Evolutionary conservation across 1,139 yeast species (phyloP).

Genomic region (Williopsis jadinii): DNA sequence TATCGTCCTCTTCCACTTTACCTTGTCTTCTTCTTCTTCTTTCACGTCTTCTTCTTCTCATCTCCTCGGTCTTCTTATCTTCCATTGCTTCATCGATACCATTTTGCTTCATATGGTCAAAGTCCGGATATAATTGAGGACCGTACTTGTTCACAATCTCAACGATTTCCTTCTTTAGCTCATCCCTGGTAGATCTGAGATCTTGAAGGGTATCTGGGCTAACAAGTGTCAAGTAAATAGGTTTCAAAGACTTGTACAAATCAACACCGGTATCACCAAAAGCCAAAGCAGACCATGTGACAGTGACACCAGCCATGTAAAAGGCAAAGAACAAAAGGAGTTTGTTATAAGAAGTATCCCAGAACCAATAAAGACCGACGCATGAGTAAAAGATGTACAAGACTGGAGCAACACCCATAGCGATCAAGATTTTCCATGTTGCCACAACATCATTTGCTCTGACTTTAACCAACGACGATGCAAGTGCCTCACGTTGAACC

Average conservation of each 20-base stretch:
- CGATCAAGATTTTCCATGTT: slow-evolving; percentile 90
- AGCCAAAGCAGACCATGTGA: slow-evolving; percentile 81
- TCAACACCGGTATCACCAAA: slow-evolving; percentile 95
- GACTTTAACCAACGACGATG: slow-evolving; percentile 84
- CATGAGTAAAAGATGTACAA: slow-evolving; percentile 75
- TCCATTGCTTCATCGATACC: slow-evolving; percentile 43
- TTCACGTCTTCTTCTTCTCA: slow-evolving; percentile 39
- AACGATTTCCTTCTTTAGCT: slow-evolving; percentile 53
- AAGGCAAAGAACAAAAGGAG: slow-evolving; percentile 24
- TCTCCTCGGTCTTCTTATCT: slow-evolving; percentile 46
- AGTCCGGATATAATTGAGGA: slow-evolving; percentile 73
- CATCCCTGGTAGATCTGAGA: slow-evolving; percentile 47
- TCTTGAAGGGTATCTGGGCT: slow-evolving; percentile 46
- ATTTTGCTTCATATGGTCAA: slow-evolving; percentile 46
- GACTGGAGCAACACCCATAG: slow-evolving; percentile 84
- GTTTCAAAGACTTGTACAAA: slow-evolving; percentile 72
- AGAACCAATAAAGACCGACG: slow-evolving; percentile 28
- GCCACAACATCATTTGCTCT: slow-evolving; percentile 91
- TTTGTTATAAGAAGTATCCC: slow-evolving; percentile 21
- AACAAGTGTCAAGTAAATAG: slow-evolving; percentile 67
- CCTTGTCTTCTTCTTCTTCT: slow-evolving; percentile 21
- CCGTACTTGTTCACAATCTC: slow-evolving; percentile 67
- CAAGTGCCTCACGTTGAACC: slow-evolving; percentile 75
- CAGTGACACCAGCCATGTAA: slow-evolving; percentile 43
- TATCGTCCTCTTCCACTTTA: slow-evolving; percentile 16